Conservation (phyloP, 176 grass and related monocot genomes). For the Eleusine coracana region DNA sequence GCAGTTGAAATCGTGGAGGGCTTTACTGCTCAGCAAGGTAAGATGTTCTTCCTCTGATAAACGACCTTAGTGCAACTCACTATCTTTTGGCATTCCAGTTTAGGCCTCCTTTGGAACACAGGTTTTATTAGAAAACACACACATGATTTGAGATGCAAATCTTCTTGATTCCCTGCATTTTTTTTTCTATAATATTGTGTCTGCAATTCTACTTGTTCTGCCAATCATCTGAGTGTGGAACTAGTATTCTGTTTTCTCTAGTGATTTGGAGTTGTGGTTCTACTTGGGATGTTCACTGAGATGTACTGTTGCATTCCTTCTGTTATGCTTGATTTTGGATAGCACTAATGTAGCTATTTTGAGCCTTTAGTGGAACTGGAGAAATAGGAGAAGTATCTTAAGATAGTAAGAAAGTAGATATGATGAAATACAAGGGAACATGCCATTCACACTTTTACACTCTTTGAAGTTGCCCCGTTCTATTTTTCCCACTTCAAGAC, state of each 20-base stretch:
- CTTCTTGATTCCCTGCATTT: background rate
- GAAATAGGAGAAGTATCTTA: background rate
- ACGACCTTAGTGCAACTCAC: background rate
- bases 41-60: constrained; percentile 13
- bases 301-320: background rate
- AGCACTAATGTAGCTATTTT: background rate
- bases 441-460: background rate
- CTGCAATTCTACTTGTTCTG: constrained; percentile 20
- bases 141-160: too few relatives aligned
- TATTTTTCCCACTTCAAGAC: constrained; percentile 26
- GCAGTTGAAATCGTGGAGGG: background rate
- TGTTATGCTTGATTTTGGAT: constrained; percentile 39
- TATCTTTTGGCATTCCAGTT: background rate
- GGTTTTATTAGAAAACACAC: too few relatives aligned
- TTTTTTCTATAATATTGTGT: constrained; percentile 11
- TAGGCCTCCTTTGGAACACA: background rate
- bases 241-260: constrained; percentile 1
- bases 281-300: constrained; percentile 14
- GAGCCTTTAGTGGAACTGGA: constrained; percentile 32
- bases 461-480: constrained; percentile 29
- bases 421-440: constrained; percentile 24
- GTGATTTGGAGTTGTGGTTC: background rate
- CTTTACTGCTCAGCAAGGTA: constrained; percentile 50
- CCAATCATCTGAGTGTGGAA: constrained; percentile 6
- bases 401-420: constrained; percentile 22